phyloP scores from a whole-genome alignment of 2,329 filamentous ascomycete species.

The Cytospora mali region DNA sequence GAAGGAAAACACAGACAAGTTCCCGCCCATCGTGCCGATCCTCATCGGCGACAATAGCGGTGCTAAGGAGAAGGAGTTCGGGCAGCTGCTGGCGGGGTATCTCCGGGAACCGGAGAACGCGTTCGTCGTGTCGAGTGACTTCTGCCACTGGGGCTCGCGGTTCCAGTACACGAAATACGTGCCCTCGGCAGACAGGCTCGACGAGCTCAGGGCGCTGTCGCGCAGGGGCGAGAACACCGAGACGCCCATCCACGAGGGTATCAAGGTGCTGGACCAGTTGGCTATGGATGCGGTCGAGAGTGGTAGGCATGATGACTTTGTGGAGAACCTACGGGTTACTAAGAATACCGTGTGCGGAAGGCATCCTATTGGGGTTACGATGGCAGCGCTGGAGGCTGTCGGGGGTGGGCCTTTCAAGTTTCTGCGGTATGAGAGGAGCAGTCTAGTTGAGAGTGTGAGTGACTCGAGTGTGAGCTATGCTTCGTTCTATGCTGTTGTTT shows the following conservation, averaged over 20 bases:
- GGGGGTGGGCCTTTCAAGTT: constrained; percentile 64
- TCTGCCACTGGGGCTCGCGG: constrained; percentile 90
- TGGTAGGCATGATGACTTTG: constrained; percentile 71
- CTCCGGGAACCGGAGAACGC: constrained; percentile 73
- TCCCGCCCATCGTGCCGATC: constrained; percentile 77
- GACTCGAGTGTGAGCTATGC: constrained; percentile 96
- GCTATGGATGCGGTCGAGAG: constrained; percentile 85
- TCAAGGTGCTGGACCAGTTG: constrained; percentile 74
- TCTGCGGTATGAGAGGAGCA: constrained; percentile 85
- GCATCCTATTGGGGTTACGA: constrained; percentile 90
- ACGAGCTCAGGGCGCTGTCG: constrained; percentile 43
- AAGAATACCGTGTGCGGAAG: constrained; percentile 92
- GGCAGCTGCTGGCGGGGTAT: constrained; percentile 74
- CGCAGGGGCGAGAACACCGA: constrained; percentile 38
- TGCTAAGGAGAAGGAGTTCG: constrained; percentile 67
- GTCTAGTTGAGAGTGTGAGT: constrained; percentile 63
- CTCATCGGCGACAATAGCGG: constrained; percentile 77
- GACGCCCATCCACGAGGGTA: constrained; percentile 78
- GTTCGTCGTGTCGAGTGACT: constrained; percentile 92
- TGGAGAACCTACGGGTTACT: constrained; percentile 69
- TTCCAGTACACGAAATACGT: constrained; percentile 86
- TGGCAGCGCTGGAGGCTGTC: constrained; percentile 76
- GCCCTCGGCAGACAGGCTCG: constrained; percentile 46
- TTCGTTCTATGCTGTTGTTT: constrained; percentile 83
- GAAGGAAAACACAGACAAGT: constrained; percentile 48